Evolutionary conservation across 257 asterid species (phyloP), one percentile per base, ranked within the genome.

Genomic region (Solanum tarijense): DNA sequence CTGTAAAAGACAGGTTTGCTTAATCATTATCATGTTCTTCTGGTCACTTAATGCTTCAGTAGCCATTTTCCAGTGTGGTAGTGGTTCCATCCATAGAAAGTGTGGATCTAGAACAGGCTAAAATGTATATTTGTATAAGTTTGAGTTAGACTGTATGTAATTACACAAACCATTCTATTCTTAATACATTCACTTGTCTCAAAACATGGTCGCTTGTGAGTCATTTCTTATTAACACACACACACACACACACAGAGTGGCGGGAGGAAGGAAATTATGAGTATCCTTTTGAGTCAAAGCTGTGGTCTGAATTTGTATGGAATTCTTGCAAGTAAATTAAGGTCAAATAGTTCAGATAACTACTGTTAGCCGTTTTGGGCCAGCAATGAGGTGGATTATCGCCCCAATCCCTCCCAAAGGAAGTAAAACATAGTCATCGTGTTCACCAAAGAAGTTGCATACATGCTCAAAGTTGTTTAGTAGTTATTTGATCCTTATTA

Each of bases 1-100:
- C 86, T 90, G 88, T 86, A 91, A 89, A 89, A 94, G 95, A 92
- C 99, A 96, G 99, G 99, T 96, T 76, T 48, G 89, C 52, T 85
- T 83, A 87, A 36, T 60, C 38, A 84, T 83, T 82, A 13, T 62
- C 78, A 16, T 83, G 83, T 60, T 79, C 41, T 43, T 58, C 60
- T 74, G 88, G 55, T 39, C 58, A 36, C 48, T 29, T 12, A 43
- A 81, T 39, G 34, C 34, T 52, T n/a, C 38, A 43, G 29, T 48
- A 29, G 41, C 9, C 29, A 29, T 81, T 29, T 46, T 16, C 85
- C 43, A 18, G 34, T 27, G 41, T 46, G 85, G 85, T 62, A 29
- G 68, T 81, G 85, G 68, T 29, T 81, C 2, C 18, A 52, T 81
- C 85, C 68, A 5, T 46, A 46, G 10, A 81, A 43, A 18, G 12